Conservation (phyloP, 805 yeast species). For the Myxozyma neotropica region DNA sequence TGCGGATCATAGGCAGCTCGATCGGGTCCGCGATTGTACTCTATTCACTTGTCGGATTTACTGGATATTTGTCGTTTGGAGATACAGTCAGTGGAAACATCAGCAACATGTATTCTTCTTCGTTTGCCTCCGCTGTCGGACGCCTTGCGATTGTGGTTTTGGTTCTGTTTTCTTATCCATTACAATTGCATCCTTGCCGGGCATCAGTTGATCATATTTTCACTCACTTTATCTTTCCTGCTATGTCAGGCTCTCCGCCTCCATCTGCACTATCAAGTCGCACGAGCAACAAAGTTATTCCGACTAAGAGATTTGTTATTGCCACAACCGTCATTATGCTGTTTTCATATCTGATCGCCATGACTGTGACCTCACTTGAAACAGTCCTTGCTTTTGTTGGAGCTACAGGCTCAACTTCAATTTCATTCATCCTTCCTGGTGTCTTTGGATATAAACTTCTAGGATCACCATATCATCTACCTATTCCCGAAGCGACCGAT, state of each 20-base stretch:
- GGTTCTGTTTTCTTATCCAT: conserved; percentile 82
- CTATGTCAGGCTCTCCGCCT: neutral
- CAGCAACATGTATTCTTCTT: conserved; percentile 71
- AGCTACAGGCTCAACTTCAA: conserved; percentile 89
- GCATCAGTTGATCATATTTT: conserved; percentile 75
- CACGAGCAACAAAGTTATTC: conserved; percentile 33
- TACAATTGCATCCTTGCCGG: conserved; percentile 89
- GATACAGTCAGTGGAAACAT: conserved; percentile 76
- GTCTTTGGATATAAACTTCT: conserved; percentile 76
- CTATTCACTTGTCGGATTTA: conserved; percentile 71
- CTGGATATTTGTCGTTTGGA: conserved; percentile 89
- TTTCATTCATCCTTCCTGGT: conserved; percentile 89
- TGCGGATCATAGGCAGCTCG: conserved; percentile 54
- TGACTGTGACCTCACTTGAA: conserved; percentile 71
- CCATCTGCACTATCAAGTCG: conserved; percentile 46
- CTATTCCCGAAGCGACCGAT: conserved; percentile 15
- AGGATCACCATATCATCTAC: conserved; percentile 42
- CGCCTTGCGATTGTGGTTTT: conserved; percentile 76
- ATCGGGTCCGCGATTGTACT: conserved; percentile 61
- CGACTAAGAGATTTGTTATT: conserved; percentile 41
- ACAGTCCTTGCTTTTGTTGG: conserved; percentile 85
- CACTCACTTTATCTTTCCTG: conserved; percentile 13
- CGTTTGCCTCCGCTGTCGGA: conserved; percentile 72
- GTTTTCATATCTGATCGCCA: conserved; percentile 64
- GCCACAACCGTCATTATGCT: conserved; percentile 52